phyloP scores from a whole-genome alignment of 805 yeast species.

The Cyberlindnera galapagoensis region DNA sequence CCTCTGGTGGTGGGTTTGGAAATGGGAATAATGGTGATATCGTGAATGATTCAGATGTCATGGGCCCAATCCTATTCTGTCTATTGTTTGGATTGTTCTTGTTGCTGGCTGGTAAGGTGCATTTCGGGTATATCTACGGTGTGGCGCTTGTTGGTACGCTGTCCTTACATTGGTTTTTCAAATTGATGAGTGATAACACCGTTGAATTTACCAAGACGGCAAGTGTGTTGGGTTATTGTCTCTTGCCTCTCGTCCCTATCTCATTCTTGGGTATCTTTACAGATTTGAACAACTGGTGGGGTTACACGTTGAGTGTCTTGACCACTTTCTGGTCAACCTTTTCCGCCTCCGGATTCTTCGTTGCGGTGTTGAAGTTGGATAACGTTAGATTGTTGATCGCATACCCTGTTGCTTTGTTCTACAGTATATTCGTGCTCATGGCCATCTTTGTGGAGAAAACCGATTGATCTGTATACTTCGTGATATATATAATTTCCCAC shows the following conservation, averaged over 20 bases:
- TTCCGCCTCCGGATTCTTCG: conserved; percentile 90
- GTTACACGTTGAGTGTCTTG: conserved; percentile 60
- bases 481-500: neutral
- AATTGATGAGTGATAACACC: conserved; percentile 67
- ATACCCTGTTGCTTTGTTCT: conserved; percentile 86
- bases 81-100: conserved; percentile 78
- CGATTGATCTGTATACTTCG: no score
- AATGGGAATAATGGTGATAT: conserved; percentile 71
- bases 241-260: conserved; percentile 78
- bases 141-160: conserved; percentile 89
- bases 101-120: conserved; percentile 85
- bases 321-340: conserved; percentile 87
- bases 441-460: conserved; percentile 63
- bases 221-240: conserved; percentile 88
- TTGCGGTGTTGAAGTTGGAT: conserved; percentile 71
- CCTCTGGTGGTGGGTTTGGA: conserved; percentile 31
- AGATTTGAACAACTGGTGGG: conserved; percentile 64
- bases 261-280: conserved; percentile 60
- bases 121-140: conserved; percentile 95
- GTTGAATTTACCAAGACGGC: conserved; percentile 67
- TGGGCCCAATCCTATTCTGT: conserved; percentile 91
- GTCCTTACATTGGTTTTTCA: conserved; percentile 77
- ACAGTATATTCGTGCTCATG: conserved; percentile 92
- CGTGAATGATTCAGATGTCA: conserved; percentile 84
- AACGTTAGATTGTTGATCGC: conserved; percentile 89